phyloP scores from a whole-genome alignment of 2,329 filamentous ascomycete genomes.

The Epichloe aotearoae region DNA sequence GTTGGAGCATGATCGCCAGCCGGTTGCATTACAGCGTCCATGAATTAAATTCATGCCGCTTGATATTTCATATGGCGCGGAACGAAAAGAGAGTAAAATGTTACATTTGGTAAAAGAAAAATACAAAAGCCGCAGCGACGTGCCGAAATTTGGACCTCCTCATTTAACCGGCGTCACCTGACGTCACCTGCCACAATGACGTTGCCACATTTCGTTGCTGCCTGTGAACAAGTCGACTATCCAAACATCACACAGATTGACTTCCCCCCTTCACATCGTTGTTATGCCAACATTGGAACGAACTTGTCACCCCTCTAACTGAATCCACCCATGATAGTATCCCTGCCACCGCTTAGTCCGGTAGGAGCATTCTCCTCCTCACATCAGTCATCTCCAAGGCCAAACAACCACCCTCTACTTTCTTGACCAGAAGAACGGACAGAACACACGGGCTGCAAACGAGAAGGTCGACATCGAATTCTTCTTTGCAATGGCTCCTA shows the following conservation, averaged over 20 bases:
- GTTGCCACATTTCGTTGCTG: conserved; percentile 1
- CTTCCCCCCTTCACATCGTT: no score
- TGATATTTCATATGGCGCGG: neutral
- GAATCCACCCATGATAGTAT: no score
- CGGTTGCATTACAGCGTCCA: no score
- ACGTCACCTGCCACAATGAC: conserved; percentile 2
- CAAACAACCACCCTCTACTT: neutral
- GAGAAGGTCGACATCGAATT: neutral
- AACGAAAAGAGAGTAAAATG: neutral
- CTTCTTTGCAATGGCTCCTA: conserved; percentile 39
- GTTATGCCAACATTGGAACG: no score
- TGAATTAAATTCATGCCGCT: no score
- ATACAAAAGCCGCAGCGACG: neutral
- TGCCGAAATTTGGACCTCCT: neutral
- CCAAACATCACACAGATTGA: no score
- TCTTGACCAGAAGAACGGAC: neutral
- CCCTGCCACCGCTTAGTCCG: no score
- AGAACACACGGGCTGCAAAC: neutral
- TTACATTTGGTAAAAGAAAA: no score
- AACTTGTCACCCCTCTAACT: no score
- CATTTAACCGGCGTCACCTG: conserved; percentile 3
- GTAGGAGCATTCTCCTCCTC: no score
- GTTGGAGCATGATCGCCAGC: no score
- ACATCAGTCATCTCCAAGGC: neutral
- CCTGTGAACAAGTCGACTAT: neutral